Evolutionary conservation across 2,329 filamentous ascomycete genomes (phyloP).

Genomic region (Pseudonectria foliicola): DNA sequence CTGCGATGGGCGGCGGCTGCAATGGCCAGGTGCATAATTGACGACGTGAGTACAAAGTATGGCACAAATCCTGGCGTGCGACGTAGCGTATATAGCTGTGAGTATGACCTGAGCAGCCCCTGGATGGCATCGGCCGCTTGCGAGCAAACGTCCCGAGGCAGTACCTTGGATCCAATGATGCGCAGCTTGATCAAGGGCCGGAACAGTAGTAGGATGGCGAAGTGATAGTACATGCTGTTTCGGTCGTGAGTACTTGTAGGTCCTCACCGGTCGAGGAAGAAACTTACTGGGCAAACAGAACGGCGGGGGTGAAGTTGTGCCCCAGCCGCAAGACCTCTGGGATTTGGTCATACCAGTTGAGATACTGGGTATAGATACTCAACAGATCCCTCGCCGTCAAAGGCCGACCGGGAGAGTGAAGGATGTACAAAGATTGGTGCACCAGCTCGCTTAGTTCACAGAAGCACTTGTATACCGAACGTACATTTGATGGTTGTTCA

Average conservation of each 20-base stretch:
- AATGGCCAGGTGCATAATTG: slow-evolving; percentile 54
- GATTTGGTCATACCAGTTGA: slow-evolving; percentile 64
- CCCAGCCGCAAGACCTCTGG: slow-evolving; percentile 57
- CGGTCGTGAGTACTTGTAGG: slow-evolving; percentile 3
- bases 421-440: slow-evolving; percentile 61
- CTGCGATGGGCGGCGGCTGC: slow-evolving; percentile 30
- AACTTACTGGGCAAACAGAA: slow-evolving; percentile 66
- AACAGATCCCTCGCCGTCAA: slow-evolving; percentile 58
- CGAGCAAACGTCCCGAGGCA: slow-evolving; percentile 58
- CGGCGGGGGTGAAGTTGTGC: slow-evolving; percentile 65
- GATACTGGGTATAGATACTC: slow-evolving; percentile 59
- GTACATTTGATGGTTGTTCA: slow-evolving; percentile 59
- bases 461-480: slow-evolving; percentile 61
- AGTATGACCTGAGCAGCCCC: slow-evolving; percentile 48
- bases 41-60: slow-evolving; percentile 53
- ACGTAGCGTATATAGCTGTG: slow-evolving; percentile 51
- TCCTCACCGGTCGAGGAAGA: neutral
- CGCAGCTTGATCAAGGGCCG: slow-evolving; percentile 60
- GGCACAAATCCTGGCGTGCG: slow-evolving; percentile 54
- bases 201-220: slow-evolving; percentile 65
- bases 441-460: slow-evolving; percentile 68
- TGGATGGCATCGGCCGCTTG: slow-evolving; percentile 55
- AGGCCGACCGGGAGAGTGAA: slow-evolving; percentile 62
- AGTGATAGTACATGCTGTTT: slow-evolving; percentile 61
- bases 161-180: slow-evolving; percentile 56